Evolutionary conservation across 2,329 filamentous ascomycete species (phyloP), one percentile per base, ranked within the genome.

Genomic region (Xylariales sp.): DNA sequence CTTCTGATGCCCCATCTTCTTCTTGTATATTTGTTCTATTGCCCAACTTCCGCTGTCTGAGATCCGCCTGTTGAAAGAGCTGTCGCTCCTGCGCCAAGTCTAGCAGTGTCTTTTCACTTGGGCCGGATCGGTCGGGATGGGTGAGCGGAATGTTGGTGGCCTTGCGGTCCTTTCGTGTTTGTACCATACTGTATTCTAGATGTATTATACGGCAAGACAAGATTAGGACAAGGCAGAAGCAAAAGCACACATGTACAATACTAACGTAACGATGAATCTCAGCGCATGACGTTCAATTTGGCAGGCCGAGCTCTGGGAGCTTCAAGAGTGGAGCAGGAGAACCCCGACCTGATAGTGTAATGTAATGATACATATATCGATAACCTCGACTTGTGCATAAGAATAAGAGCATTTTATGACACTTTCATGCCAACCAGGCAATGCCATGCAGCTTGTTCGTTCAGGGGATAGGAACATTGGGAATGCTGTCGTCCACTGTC

Each of bases 121-220:
- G 82, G 1, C 62, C 75, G 38, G 78, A 79, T 45, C 82, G 78
- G 62, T 88, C 81, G 22, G 86, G 84, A n/a, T 86, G 80, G 38
- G 69, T 65, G 44, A 89, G 71, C 51, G 80, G 78, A 59, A 86
- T 74, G 44, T 73, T 58, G 31, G 71, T 62, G 34, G 64, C 63
- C 51, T 69, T 65, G 51, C 53, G 51, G 48, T 73, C 65, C 49
- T 69, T 74, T 36, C 73, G 71, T 51, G 71, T 69, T 49, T 64
- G 67, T 40, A 67, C 71, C 74, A 76, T 75, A 4, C 35, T 42
- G 29, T n/a, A n/a, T n/a, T n/a, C n/a, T n/a, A n/a, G n/a, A n/a
- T n/a, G n/a, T n/a, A n/a, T n/a, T n/a, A n/a, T n/a, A n/a, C n/a
- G n/a, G n/a, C n/a, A n/a, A n/a, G n/a, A n/a, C n/a, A n/a, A n/a